Conservation (phyloP, 1,284 basidiomycete genomes). For the Sanghuangporus baumii region DNA sequence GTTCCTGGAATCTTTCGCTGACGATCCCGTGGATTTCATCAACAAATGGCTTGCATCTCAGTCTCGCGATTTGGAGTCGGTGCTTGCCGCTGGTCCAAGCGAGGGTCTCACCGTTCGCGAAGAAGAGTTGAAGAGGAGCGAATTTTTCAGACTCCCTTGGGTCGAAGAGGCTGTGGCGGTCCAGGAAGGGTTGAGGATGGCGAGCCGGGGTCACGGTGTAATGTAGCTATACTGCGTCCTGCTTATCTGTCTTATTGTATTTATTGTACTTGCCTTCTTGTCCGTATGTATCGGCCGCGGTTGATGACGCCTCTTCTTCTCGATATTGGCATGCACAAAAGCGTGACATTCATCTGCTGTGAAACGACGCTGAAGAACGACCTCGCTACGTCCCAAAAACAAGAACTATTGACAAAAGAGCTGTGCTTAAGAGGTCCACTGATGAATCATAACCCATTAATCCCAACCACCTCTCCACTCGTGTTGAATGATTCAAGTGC, state of each 20-base stretch:
- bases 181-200: conserved; percentile 48
- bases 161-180: conserved; percentile 66
- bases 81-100: conserved; percentile 83
- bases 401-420: conserved; percentile 10
- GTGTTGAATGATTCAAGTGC: neutral
- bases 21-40: conserved; percentile 78
- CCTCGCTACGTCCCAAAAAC: conserved; percentile 3
- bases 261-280: neutral
- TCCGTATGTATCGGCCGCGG: neutral
- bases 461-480: neutral
- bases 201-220: conserved; percentile 29
- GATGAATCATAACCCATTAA: neutral
- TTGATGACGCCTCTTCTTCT: neutral
- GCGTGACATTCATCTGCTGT: neutral
- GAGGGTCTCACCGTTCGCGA: conserved; percentile 77
- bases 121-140: conserved; percentile 83
- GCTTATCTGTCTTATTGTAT: neutral
- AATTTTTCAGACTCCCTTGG: conserved; percentile 89
- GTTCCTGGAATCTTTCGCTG: conserved; percentile 81
- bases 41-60: conserved; percentile 90
- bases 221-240: neutral
- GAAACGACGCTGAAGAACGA: neutral
- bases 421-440: neutral
- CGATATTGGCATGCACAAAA: neutral
- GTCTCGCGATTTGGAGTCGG: conserved; percentile 82